Evolutionary conservation across 495 filamentous ascomycete genomes (phyloP).

Genomic region (Tuber umbilicatum): DNA sequence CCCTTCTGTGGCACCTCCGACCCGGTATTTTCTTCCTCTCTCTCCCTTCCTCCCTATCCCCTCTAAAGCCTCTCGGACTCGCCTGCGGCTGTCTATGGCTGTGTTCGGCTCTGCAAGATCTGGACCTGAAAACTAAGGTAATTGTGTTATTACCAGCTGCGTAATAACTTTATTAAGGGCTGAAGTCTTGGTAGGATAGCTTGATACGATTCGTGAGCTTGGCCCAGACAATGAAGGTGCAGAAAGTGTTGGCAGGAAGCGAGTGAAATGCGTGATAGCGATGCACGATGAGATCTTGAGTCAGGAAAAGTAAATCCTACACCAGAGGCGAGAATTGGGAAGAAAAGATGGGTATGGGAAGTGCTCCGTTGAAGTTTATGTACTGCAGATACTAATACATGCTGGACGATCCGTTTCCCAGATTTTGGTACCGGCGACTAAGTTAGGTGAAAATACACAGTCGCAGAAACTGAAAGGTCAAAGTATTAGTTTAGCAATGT

Average conservation of each 20-base stretch:
- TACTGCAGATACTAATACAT: background rate
- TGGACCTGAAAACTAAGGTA: background rate
- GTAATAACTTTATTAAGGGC: background rate
- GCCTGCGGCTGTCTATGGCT: background rate
- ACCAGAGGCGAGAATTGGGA: background rate
- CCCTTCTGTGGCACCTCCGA: background rate
- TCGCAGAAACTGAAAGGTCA: background rate
- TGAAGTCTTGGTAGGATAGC: background rate
- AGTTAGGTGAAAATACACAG: background rate
- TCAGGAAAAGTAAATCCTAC: background rate
- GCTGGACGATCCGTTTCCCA: background rate
- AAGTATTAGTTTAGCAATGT: background rate
- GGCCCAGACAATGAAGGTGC: background rate
- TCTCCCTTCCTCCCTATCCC: background rate
- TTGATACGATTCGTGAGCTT: background rate
- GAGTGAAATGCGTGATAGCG: background rate
- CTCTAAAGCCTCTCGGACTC: background rate
- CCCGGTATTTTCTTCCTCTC: background rate
- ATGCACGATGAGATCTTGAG: constrained; percentile 1
- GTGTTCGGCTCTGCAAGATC: background rate
- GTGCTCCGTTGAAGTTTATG: background rate
- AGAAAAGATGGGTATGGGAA: background rate
- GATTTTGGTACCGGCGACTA: background rate
- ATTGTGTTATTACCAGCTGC: background rate
- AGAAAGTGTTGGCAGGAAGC: background rate